phyloP scores from a whole-genome alignment of 176 grass and related monocot genomes.

The Puya raimondii region DNA sequence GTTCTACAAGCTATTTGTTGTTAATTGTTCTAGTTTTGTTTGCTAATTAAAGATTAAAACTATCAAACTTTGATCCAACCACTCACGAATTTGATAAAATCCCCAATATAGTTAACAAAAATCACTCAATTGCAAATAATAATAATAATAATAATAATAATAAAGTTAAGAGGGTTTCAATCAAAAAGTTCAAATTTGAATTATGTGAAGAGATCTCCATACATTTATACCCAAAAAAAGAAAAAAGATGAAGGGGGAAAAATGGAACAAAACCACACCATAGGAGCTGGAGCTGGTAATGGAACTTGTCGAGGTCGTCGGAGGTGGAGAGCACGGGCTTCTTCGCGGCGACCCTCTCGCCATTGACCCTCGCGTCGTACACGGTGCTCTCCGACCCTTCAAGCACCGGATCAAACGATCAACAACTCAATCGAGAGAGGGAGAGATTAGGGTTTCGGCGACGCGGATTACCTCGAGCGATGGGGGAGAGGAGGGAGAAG shows the following conservation, averaged over 20 bases:
- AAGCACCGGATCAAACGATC: background rate
- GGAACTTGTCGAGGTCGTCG: conserved; percentile 90
- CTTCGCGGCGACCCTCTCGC: conserved; percentile 62
- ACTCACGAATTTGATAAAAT: too few species aligned
- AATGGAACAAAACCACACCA: conserved; percentile 28
- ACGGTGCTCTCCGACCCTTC: conserved; percentile 91
- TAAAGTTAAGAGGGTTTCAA: too few species aligned
- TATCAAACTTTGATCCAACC: too few species aligned
- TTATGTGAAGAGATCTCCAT: too few species aligned
- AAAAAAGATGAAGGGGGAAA: background rate
- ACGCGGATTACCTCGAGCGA: conserved; percentile 54
- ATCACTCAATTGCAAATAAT: too few species aligned
- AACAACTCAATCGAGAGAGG: background rate
- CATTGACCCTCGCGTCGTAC: conserved; percentile 60
- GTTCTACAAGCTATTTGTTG: too few species aligned
- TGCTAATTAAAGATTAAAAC: too few species aligned
- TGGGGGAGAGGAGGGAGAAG: conserved; percentile 69
- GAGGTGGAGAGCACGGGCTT: conserved; percentile 81
- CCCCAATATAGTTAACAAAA: too few species aligned
- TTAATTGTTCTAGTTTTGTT: too few species aligned
- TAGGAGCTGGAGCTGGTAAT: conserved; percentile 86
- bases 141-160: too few species aligned
- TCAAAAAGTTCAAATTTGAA: too few species aligned
- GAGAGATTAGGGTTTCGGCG: background rate
- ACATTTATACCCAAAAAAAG: background rate